These are phyloP conservation scores for Naganishia randhawae DNA, from an alignment of 768 basidiomycete genomes.

Conservation along the genomic window DNA sequence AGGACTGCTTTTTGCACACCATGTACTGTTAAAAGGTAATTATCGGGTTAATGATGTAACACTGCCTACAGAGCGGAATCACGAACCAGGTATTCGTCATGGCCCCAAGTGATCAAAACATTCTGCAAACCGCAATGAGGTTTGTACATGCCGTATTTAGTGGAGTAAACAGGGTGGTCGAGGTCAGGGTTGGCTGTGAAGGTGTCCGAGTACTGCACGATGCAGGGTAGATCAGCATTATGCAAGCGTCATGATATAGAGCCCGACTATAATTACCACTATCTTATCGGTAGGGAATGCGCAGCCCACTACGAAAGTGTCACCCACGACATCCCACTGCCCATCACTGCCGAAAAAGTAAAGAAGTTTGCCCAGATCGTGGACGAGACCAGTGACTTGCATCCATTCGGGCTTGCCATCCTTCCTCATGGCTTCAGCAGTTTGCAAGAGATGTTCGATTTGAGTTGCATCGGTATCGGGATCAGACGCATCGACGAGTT, in stretches of 20 bases:
- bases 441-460: slow-evolving; percentile 64
- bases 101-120: slow-evolving; percentile 69
- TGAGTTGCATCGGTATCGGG: slow-evolving; percentile 64
- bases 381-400: slow-evolving; percentile 72
- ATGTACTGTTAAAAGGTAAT: too few species aligned
- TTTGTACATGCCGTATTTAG: slow-evolving; percentile 48
- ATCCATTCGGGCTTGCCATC: slow-evolving; percentile 50
- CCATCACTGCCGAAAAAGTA: slow-evolving; percentile 61
- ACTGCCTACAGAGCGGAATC: too few species aligned
- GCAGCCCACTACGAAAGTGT: slow-evolving; percentile 79
- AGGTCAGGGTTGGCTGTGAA: slow-evolving; percentile 48
- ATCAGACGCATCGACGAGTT: slow-evolving; percentile 86
- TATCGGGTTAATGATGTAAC: too few species aligned
- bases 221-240: too few species aligned
- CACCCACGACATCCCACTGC: slow-evolving; percentile 92
- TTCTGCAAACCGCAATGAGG: slow-evolving; percentile 48
- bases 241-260: too few species aligned
- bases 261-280: too few species aligned
- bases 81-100: slow-evolving; percentile 91
- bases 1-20: slow-evolving; percentile 75
- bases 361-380: slow-evolving; percentile 84
- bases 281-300: slow-evolving; percentile 54
- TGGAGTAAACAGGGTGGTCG: slow-evolving; percentile 41
- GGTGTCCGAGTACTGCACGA: too few species aligned
- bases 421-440: slow-evolving; percentile 50